Conservation (phyloP, 139 green algal species). For the Micromonas commoda region DNA sequence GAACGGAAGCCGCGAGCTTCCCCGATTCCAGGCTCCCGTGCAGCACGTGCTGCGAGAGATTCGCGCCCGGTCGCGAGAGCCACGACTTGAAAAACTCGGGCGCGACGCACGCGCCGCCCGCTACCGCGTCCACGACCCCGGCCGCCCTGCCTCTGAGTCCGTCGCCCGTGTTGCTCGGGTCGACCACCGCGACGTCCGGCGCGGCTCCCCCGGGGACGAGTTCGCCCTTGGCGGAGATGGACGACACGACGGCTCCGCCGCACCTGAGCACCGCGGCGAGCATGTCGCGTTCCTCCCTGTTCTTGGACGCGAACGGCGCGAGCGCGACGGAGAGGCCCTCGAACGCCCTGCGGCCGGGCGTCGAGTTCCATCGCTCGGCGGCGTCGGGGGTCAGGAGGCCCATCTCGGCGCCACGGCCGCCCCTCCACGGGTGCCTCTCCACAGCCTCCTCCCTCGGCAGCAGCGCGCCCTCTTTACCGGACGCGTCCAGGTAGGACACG, state of each 20-base stretch:
- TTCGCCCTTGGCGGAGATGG: slow-evolving; percentile 8
- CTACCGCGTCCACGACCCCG: not conserved
- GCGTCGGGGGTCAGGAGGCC: not conserved
- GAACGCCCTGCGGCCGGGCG: not conserved
- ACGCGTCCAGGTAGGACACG: not conserved
- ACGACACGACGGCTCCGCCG: not conserved
- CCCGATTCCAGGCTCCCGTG: not conserved
- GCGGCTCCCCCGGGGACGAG: not conserved
- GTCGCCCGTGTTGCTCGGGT: not conserved
- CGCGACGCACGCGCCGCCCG: not conserved
- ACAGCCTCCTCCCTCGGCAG: not conserved
- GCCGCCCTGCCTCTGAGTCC: not conserved
- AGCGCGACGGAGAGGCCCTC: not conserved
- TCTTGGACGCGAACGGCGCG: not conserved
- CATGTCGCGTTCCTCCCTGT: slow-evolving; percentile 10
- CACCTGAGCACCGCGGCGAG: not conserved
- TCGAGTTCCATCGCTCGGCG: not conserved
- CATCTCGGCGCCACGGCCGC: slow-evolving; percentile 1
- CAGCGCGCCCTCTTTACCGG: not conserved
- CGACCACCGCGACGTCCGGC: not conserved
- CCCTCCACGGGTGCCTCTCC: not conserved
- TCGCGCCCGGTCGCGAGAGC: not conserved
- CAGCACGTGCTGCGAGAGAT: not conserved
- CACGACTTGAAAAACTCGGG: slow-evolving; percentile 20
- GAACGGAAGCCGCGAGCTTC: too few relatives aligned